phyloP scores from a whole-genome alignment of 1,139 yeast genomes.

The Lodderomyces metapsilosis region DNA sequence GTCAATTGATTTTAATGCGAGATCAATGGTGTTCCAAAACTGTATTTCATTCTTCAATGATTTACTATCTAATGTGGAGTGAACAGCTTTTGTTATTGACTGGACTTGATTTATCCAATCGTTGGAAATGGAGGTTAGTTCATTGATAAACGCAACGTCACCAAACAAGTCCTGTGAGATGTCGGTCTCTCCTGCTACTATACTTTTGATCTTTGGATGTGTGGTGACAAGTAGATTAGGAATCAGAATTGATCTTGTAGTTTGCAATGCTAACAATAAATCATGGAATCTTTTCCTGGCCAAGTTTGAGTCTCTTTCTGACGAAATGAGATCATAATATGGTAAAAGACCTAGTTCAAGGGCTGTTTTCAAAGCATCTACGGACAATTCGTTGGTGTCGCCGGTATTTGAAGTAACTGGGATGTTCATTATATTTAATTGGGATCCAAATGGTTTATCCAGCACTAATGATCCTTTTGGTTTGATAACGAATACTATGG shows the following conservation, averaged over 20 bases:
- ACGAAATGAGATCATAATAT: slow-evolving; percentile 32
- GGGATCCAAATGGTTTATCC: slow-evolving; percentile 20
- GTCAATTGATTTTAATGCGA: slow-evolving; percentile 54
- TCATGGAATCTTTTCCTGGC: slow-evolving; percentile 70
- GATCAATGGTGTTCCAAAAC: slow-evolving; percentile 78
- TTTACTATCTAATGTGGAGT: slow-evolving; percentile 55
- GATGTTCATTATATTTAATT: slow-evolving; percentile 38
- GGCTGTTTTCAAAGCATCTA: slow-evolving; percentile 59
- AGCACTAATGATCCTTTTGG: slow-evolving; percentile 31
- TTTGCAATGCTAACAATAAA: slow-evolving; percentile 63
- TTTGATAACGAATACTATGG: slow-evolving; percentile 28
- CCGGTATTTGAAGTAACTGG: slow-evolving; percentile 21
- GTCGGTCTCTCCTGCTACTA: slow-evolving; percentile 21
- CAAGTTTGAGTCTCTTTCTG: slow-evolving; percentile 20
- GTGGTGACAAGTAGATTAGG: slow-evolving; percentile 59
- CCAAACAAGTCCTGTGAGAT: slow-evolving; percentile 23
- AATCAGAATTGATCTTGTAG: slow-evolving; percentile 61
- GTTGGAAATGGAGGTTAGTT: slow-evolving; percentile 64
- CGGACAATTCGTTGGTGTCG: slow-evolving; percentile 14
- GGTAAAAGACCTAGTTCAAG: slow-evolving; percentile 47
- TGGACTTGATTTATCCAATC: slow-evolving; percentile 72
- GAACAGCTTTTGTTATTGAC: slow-evolving; percentile 50
- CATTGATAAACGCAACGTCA: slow-evolving; percentile 62
- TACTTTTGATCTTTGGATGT: slow-evolving; percentile 51
- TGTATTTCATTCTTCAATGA: slow-evolving; percentile 66